Evolutionary conservation across 495 filamentous ascomycete genomes (phyloP).

Genomic region (Annulohypoxylon nitens): DNA sequence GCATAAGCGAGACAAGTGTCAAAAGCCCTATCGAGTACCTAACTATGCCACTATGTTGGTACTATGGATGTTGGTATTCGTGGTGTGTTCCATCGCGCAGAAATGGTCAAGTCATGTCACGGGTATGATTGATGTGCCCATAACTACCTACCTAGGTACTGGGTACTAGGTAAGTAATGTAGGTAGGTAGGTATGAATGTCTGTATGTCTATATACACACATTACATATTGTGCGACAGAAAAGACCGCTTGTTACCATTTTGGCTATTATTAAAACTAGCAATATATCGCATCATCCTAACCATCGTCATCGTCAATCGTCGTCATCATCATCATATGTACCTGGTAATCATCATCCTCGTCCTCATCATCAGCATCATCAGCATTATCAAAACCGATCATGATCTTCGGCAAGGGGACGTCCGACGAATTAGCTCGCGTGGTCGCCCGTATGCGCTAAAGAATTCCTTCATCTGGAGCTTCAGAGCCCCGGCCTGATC

Average conservation of each 20-base stretch:
- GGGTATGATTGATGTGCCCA: neutral
- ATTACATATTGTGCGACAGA: constrained; percentile 20
- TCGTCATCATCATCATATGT: constrained; percentile 14
- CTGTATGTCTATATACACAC: neutral
- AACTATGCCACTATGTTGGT: constrained; percentile 28
- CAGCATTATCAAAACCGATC: constrained; percentile 16
- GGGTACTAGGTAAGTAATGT: neutral
- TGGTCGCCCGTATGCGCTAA: constrained; percentile 22
- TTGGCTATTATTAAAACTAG: constrained; percentile 43
- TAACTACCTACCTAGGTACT: neutral
- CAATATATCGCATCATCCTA: constrained; percentile 42
- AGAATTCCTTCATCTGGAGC: constrained; percentile 39
- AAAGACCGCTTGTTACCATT: constrained; percentile 20
- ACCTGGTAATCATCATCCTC: constrained; percentile 18
- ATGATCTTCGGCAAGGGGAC: constrained; percentile 28
- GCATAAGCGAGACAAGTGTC: constrained; percentile 51
- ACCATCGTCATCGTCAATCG: constrained; percentile 24
- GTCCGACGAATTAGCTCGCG: constrained; percentile 31
- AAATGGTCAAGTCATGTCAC: constrained; percentile 10
- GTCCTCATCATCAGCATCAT: constrained; percentile 20
- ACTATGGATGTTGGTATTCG: constrained; percentile 18
- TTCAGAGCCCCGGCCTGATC: constrained; percentile 47
- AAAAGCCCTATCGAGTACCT: constrained; percentile 47
- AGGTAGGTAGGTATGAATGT: neutral
- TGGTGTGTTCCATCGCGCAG: constrained; percentile 37